These are phyloP conservation scores for Lachancea waltii DNA, from an alignment of 805 yeast species.

Conservation along the genomic window DNA sequence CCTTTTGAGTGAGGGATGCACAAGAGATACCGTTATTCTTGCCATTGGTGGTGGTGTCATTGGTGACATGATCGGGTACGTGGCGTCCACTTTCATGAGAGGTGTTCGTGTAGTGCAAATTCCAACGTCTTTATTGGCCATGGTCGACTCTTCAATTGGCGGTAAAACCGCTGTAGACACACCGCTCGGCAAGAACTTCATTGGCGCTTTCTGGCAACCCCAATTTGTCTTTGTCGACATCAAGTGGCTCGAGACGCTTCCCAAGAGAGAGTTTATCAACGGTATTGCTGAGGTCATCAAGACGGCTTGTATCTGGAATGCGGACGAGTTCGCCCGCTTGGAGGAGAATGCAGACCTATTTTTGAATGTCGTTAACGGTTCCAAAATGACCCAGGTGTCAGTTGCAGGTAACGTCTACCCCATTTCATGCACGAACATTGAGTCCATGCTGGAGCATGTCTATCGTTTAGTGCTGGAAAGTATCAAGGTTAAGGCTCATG, in stretches of 20 bases:
- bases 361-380: conserved; percentile 52
- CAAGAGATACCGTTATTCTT: conserved; percentile 88
- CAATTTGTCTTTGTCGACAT: conserved; percentile 81
- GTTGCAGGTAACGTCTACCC: conserved; percentile 32
- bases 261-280: conserved; percentile 89
- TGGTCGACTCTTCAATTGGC: conserved; percentile 98
- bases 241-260: conserved; percentile 78
- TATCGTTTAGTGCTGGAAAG: conserved; percentile 78
- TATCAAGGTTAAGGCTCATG: conserved; percentile 85
- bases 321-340: conserved; percentile 74
- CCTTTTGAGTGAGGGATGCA: conserved; percentile 75
- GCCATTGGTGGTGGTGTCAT: conserved; percentile 98
- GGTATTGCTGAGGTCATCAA: conserved; percentile 98
- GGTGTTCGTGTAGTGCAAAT: conserved; percentile 91
- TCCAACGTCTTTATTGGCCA: conserved; percentile 88
- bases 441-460: conserved; percentile 65
- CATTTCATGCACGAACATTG: conserved; percentile 52
- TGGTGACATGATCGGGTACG: conserved; percentile 98
- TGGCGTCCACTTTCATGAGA: conserved; percentile 99
- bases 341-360: conserved; percentile 70
- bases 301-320: conserved; percentile 98
- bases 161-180: conserved; percentile 98
- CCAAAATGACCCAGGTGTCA: conserved; percentile 15
- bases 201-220: conserved; percentile 98
- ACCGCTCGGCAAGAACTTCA: conserved; percentile 88